phyloP scores from a whole-genome alignment of 352 stramenopile genomes.

The Pythium phragmiticola region DNA sequence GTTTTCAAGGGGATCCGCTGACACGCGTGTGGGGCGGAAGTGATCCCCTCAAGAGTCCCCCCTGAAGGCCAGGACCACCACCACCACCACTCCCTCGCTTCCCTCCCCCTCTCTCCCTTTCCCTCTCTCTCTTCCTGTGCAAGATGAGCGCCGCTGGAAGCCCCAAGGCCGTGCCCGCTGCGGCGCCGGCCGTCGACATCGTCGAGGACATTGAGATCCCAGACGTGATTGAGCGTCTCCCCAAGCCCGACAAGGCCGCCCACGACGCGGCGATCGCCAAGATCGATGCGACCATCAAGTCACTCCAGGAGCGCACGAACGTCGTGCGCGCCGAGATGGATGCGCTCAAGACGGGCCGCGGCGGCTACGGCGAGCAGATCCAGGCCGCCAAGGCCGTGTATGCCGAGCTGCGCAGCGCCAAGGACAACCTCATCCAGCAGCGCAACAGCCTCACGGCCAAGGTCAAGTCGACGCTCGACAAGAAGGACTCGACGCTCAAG shows the following conservation, averaged over 20 bases:
- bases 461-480: constrained; percentile 79
- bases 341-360: constrained; percentile 73
- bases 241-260: constrained; percentile 88
- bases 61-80: not conserved
- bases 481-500: constrained; percentile 77
- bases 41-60: constrained; percentile 3
- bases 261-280: constrained; percentile 85
- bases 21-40: constrained; percentile 18
- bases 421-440: constrained; percentile 86
- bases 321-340: constrained; percentile 79
- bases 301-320: constrained; percentile 83
- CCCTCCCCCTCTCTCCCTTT: not conserved
- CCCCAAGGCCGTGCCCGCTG: constrained; percentile 28
- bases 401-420: constrained; percentile 76
- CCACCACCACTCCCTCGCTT: not conserved
- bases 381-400: constrained; percentile 87
- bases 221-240: constrained; percentile 76
- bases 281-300: constrained; percentile 91
- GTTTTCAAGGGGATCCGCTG: constrained; percentile 22
- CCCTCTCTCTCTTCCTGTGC: not conserved
- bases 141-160: constrained; percentile 38
- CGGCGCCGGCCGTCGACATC: constrained; percentile 25
- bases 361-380: constrained; percentile 84
- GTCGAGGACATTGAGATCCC: constrained; percentile 56
- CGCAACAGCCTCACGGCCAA: constrained; percentile 80